Evolutionary conservation across 306 rosid species (phyloP), one percentile per base, ranked within the genome.

Genomic region (Echinosophora koreensis): DNA sequence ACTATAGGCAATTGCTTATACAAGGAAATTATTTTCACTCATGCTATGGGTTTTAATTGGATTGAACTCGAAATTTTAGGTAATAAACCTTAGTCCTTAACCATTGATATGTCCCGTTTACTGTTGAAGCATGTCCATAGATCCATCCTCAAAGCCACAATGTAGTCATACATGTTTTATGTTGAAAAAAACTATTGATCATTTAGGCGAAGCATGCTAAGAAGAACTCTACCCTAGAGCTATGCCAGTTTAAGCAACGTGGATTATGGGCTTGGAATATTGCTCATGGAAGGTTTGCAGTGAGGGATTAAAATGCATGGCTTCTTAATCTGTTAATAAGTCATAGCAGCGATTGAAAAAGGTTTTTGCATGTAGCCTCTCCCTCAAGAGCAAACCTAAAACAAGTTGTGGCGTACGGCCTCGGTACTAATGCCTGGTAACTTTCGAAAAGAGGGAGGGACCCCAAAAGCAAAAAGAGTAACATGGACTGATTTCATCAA

Each of bases 401-500:
- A 28, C 68, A 83, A 68, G 81, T 79, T 46, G 71, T 1, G 42
- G 6, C 3, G 65, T 69, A 78, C 72, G 63, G 57, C 2, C 8
- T 38, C 3, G 55, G 78, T 81, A 79, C 66, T 52, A 78, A 22
- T 28, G 84, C 38, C 35, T 32, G 51, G 81, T 80, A 35, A 68
- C 71, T 57, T 54, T 80, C 77, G 52, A 13, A 44, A 38, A 15
- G 39, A 15, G 22, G 76, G 50, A 73, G 79, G 85, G 68, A 58
- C 79, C 82, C 57, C 72, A 51, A 22, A n/a, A n/a, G 34, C 18
- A 46, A 63, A 14, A 44, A 17, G 74, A 47, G 74, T 66, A 86
- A 80, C 89, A 77, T 80, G 78, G 71, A 71, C 59, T 60, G 71
- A 70, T 54, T 66, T 80, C 85, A 54, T 68, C 77, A 28, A 11